Conservation (phyloP, 2,329 filamentous ascomycete genomes). For the Claviceps purpurea region DNA sequence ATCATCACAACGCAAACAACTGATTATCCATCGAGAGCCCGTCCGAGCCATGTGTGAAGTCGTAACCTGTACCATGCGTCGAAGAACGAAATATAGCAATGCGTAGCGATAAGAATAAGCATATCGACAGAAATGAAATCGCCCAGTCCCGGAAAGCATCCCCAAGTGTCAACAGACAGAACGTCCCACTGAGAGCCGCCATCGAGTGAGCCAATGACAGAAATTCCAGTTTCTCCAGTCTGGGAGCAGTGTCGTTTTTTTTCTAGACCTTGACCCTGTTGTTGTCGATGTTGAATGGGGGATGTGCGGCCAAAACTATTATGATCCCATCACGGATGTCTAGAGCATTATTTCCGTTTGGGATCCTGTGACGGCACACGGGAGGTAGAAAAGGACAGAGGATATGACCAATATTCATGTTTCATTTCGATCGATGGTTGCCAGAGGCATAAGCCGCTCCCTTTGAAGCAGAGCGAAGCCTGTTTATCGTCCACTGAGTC, state of each 20-base stretch:
- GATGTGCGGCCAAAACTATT: neutral
- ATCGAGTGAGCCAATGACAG: neutral
- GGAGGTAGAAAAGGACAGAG: neutral
- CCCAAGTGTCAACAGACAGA: neutral
- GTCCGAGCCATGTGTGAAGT: slow-evolving; percentile 27
- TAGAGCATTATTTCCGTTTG: slow-evolving; percentile 3
- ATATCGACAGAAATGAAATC: slow-evolving; percentile 10
- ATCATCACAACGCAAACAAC: slow-evolving; percentile 5
- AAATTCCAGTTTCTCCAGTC: neutral
- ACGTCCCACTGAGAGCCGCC: neutral
- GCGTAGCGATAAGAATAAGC: slow-evolving; percentile 16
- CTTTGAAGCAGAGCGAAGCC: slow-evolving; percentile 73
- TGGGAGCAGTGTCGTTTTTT: neutral
- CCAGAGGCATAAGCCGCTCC: slow-evolving; percentile 38
- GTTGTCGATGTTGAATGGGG: neutral
- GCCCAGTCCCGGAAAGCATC: slow-evolving; percentile 5
- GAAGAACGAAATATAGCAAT: slow-evolving; percentile 30
- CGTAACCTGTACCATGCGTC: slow-evolving; percentile 20
- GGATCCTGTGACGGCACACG: slow-evolving; percentile 5
- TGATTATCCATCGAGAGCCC: slow-evolving; percentile 11
- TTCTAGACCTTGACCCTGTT: neutral
- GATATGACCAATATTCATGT: slow-evolving; percentile 11
- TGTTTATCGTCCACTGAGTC: slow-evolving; percentile 76
- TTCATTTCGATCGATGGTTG: slow-evolving; percentile 23
- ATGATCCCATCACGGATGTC: neutral